Evolutionary conservation across 2,329 filamentous ascomycete genomes (phyloP), one percentile per base, ranked within the genome.

Genomic region (Daldinia eschscholtzii): DNA sequence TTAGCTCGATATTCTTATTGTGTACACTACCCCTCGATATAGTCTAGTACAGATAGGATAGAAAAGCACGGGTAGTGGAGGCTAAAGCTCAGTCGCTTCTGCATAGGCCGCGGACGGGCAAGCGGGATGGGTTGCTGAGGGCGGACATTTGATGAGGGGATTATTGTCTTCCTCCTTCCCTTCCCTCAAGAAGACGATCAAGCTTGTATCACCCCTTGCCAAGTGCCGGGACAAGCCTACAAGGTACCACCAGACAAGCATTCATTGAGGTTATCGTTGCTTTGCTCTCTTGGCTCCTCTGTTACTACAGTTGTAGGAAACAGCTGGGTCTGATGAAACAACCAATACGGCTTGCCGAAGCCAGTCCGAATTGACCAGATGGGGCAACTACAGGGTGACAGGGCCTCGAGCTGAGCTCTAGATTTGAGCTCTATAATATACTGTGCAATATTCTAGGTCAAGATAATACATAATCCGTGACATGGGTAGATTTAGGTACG

Each of bases 131-230:
- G 23, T 57, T 33, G 39, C 39, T 57, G 55, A 57, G 55, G 55
- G 26, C 39, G 23, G 39, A 42, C 46, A 50, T 28, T 28, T 61
- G 53, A 63, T 69, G 66, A 70, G 70, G 67, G 70, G 64, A 70
- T 72, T 70, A 64, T 53, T 44, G 13, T 37, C 41, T 35, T 37
- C 18, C 44, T 26, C 48, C 12, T 30, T 48, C 44, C 46, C 44
- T 58, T 62, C 23, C 12, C 35, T 46, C 44, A 39, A 42, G 62
- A 67, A 67, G 61, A 62, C 55, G 64, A 69, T 72, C 70, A 63
- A 63, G 12, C 60, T 60, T 68, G 67, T 70, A 58, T 67, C 61
- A 72, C 70, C 23, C 65, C 71, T 65, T 72, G 69, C 60, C 67
- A 70, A 68, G 69, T 60, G 52, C 33, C 60, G 35, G 59, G 61